Conservation (phyloP, 2,329 filamentous ascomycete species). For the Hawksworthiomyces lignivorus region DNA sequence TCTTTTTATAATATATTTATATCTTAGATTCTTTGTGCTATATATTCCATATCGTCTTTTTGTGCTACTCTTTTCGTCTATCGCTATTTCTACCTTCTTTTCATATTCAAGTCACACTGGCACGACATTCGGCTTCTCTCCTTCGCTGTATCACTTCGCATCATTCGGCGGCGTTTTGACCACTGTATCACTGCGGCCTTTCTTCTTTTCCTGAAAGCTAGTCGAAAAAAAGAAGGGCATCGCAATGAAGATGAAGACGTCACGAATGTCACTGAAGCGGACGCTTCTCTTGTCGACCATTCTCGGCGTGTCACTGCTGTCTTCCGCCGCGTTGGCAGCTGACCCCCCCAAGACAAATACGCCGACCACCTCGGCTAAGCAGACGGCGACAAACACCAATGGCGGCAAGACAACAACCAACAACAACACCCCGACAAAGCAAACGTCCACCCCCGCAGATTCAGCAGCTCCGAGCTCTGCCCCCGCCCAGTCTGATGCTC, state of each 20-base stretch:
- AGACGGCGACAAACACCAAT: slow-evolving; percentile 6
- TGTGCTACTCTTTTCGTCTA: too few species aligned
- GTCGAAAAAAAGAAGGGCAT: too few species aligned
- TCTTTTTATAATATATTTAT: too few species aligned
- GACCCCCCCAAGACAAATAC: slow-evolving; percentile 11
- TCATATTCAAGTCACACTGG: too few species aligned
- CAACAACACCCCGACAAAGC: slow-evolving; percentile 4
- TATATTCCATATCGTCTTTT: too few species aligned
- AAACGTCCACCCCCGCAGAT: slow-evolving; percentile 7
- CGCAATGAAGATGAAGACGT: slow-evolving; percentile 19
- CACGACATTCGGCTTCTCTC: too few species aligned
- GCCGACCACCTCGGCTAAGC: slow-evolving; percentile 5
- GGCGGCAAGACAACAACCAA: slow-evolving; percentile 6
- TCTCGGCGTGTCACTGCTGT: slow-evolving; percentile 19
- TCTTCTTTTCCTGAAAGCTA: too few species aligned
- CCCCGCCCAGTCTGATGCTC: slow-evolving; percentile 16
- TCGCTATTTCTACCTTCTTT: too few species aligned
- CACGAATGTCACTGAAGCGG: slow-evolving; percentile 25
- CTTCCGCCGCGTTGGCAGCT: slow-evolving; percentile 21
- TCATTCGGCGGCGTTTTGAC: background rate
- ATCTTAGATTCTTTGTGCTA: too few species aligned
- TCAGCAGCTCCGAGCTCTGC: slow-evolving; percentile 1
- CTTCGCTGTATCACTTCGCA: background rate
- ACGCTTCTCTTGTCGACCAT: slow-evolving; percentile 24
- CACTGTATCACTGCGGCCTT: slow-evolving; percentile 6